Evolutionary conservation across 148 eudicot genomes (phyloP).

Genomic region (Chenopodium album): DNA sequence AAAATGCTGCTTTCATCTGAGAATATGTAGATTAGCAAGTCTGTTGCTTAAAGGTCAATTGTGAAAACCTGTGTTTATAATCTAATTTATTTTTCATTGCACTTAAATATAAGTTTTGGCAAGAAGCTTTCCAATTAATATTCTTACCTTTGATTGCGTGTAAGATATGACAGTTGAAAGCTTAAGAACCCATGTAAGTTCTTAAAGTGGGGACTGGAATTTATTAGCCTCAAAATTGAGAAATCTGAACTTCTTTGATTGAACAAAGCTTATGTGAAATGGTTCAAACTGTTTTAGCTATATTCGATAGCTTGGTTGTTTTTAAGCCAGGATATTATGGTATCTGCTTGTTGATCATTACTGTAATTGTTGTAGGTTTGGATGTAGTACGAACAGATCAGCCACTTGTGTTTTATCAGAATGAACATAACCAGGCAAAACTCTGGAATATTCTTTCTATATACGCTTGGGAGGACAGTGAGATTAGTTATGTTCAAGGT

Average conservation of each 20-base stretch:
- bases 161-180: no score
- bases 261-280: not conserved
- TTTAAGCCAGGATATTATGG: constrained; percentile 4
- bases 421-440: constrained; percentile 77
- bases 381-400: constrained; percentile 96
- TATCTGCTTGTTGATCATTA: constrained; percentile 20
- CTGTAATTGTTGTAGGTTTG: constrained; percentile 52
- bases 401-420: constrained; percentile 74
- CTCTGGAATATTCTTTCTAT: constrained; percentile 83
- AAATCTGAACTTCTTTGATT: not conserved
- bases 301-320: constrained; percentile 2
- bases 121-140: no score
- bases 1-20: no score
- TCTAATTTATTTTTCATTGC: no score
- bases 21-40: no score
- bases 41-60: no score
- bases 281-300: not conserved
- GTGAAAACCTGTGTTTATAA: no score
- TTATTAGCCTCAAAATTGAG: not conserved
- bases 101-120: no score
- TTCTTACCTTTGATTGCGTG: no score
- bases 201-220: not conserved
- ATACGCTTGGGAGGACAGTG: constrained; percentile 85
- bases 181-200: not conserved
- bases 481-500: constrained; percentile 95